Base-by-base conservation (phyloP, 1,284 basidiomycete genomes). In the Ceratobasidium sp. region DNA sequence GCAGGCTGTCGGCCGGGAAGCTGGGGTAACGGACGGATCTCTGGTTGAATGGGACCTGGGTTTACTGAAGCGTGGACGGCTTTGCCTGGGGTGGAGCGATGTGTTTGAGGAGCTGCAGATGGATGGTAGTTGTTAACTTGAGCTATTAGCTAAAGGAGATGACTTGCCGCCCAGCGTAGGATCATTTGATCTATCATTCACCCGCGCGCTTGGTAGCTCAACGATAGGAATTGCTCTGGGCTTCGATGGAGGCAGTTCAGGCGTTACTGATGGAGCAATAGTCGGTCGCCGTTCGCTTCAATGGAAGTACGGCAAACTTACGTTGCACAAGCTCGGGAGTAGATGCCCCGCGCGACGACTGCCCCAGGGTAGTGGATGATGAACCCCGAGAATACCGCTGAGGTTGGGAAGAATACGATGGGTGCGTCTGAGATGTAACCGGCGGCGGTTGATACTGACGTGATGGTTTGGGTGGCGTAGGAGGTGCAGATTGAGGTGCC, bases 311-410 rank as follows among this genome's bases (percentile, higher is more conserved):
- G 49, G 15, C 23, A 49, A 26, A 72, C 69, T 42, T 60, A 72
- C 69, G 13, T 40, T 63, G 56, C 12, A 58, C n/a, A 58, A 56
- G 44, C n/a, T 72, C 69, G 63, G 58, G 60, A n/a, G 58, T 33
- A 51, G 56, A 51, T 39, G 23, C 5, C n/a, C n/a, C 42, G 20
- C 58, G n/a, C n/a, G 56, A 40, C 13, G 69, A 72, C 20, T 72
- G 69, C 7, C n/a, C 56, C 40, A 51, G 69, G 33, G 71, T 51
- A 46, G 58, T 63, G 13, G 60, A 49, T 2, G 60, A 63, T 10
- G 42, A 4, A 33, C 26, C 63, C n/a, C 56, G 60, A 46, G 42
- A 26, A 9, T 63, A 40, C 39, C 12, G 23, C 26, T 39, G 18
- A 51, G 49, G 28, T 63, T 73, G 71, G 23, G 42, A 46, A 18